Base-by-base conservation (phyloP, 805 yeast species). In the Kockiozyma suomiensis region DNA sequence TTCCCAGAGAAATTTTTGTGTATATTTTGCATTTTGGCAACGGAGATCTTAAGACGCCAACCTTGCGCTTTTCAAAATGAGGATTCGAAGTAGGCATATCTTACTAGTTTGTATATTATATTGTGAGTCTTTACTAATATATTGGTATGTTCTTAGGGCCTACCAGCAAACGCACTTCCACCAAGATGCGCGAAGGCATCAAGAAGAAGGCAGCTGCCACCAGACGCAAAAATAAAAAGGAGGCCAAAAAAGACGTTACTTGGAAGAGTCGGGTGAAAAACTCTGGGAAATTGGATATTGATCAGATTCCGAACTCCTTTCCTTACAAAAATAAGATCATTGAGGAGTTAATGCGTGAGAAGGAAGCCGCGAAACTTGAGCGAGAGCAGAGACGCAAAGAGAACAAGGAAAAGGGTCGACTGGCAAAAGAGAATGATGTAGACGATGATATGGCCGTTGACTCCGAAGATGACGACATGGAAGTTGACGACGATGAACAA, bases 111-210 rank as follows among this genome's bases (percentile, higher is more conserved):
- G 10, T 50, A n/a, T 12, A 4, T 25, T 43, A 6, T 26, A 25
- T 6, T 4, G 10, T 5, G 28, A 13, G 7, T n/a, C 25, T 15
- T 1, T 15, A 43, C 19, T 35, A 13, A 26, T 35, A 33, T 17
- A 26, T 17, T 3, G n/a, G 10, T 47, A 32, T 33, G 10, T n/a
- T 19, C 6, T 7, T 23, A 80, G 77, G 81, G 74, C 87, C 87
- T 65, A 86, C 91, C 41, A 88, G 96, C 62, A 94, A 93, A 77
- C 85, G 98, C 78, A 81, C 85, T 54, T 83, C 94, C 72, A 93
- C 98, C 70, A 90, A 96, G 75, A 84, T 92, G 89, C 85, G 91
- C 72, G 97, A 92, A 75, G 99, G 99, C 65, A 91, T 94, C 73
- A 88, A 90, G 79, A 94, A 91, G 83, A 94, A 94, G 77, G 92